Percentiles rank a stretch among this genome's conserved stretches.
Evolutionary conservation across 805 yeast genomes (phyloP).

Genomic region (Candida cerambycidarum): DNA sequence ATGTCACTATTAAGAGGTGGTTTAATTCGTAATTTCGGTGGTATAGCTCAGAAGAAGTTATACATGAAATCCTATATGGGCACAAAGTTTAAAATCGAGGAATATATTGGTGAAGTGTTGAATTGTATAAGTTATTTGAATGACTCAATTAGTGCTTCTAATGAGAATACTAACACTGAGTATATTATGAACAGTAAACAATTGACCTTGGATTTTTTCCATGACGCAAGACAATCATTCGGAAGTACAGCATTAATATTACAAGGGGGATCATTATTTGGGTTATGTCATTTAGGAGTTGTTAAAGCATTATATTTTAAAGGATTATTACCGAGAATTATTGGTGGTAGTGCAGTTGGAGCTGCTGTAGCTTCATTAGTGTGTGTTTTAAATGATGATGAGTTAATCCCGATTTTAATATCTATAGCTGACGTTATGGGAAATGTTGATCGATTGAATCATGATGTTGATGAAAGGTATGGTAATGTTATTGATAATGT

Average conservation of each 20-base stretch:
- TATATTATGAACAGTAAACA: conserved; percentile 51
- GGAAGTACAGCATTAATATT: conserved; percentile 89
- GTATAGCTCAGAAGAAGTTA: conserved; percentile 74
- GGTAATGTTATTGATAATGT: conserved; percentile 76
- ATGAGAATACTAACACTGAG: conserved; percentile 27
- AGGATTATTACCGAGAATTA: conserved; percentile 76
- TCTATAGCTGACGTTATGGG: conserved; percentile 42
- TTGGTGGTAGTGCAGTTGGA: conserved; percentile 92
- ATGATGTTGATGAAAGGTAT: conserved; percentile 56
- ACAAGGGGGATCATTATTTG: conserved; percentile 95
- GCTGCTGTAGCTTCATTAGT: conserved; percentile 88
- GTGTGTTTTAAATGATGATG: conserved; percentile 69
- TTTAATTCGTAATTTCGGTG: conserved; percentile 85
- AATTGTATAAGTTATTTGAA: conserved; percentile 63
- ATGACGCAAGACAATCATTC: conserved; percentile 79
- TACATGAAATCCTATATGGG: conserved; percentile 85
- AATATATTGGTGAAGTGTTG: conserved; percentile 75
- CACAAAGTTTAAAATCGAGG: conserved; percentile 85
- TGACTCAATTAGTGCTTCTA: conserved; percentile 32
- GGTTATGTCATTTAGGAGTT: conserved; percentile 91
- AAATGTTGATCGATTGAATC: conserved; percentile 47
- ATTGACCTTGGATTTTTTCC: conserved; percentile 71
- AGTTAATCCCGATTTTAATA: conserved; percentile 49
- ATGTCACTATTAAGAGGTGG: conserved; percentile 78
- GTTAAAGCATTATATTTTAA: conserved; percentile 77